These are phyloP conservation scores for Evansstolkia leycettana DNA, from an alignment of 495 filamentous ascomycete species.

Conservation along the genomic window DNA sequence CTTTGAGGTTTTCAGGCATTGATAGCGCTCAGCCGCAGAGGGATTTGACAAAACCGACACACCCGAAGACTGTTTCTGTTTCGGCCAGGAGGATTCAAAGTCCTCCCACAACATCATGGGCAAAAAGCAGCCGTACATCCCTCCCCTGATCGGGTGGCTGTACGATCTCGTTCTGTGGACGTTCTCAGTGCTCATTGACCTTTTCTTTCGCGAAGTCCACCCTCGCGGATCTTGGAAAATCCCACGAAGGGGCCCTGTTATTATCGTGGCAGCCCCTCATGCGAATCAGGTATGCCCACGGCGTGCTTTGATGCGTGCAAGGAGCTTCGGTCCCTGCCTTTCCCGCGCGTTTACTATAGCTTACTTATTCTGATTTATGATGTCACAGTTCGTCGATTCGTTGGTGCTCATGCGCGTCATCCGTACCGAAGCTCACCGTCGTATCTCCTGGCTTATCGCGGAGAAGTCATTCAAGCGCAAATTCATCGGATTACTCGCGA, in stretches of 20 bases:
- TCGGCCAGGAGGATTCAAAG: not conserved
- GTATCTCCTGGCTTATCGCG: constrained; percentile 84
- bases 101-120: constrained; percentile 10
- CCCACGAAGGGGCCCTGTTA: constrained; percentile 72
- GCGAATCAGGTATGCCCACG: constrained; percentile 68
- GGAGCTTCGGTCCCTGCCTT: constrained; percentile 1
- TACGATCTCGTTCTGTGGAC: constrained; percentile 76
- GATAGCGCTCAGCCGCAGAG: too few species aligned
- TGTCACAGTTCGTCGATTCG: constrained; percentile 78
- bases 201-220: constrained; percentile 97
- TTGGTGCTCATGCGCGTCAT: constrained; percentile 86
- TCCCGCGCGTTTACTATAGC: not conserved
- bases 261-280: constrained; percentile 97
- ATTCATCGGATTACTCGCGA: constrained; percentile 75
- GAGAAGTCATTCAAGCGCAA: constrained; percentile 82
- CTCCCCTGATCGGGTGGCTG: constrained; percentile 58
- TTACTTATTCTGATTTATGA: not conserved
- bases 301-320: not conserved
- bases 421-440: constrained; percentile 70
- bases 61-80: not conserved
- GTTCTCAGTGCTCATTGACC: constrained; percentile 75
- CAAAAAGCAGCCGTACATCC: constrained; percentile 41
- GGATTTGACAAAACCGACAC: not conserved
- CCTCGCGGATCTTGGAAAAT: constrained; percentile 90
- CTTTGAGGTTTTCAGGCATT: too few species aligned